A percentile compares a stretch with the other conserved stretches of the same genome.
phyloP scores from a whole-genome alignment of 371 early-diverging fungal genomes.

The Mortierella sp. region DNA sequence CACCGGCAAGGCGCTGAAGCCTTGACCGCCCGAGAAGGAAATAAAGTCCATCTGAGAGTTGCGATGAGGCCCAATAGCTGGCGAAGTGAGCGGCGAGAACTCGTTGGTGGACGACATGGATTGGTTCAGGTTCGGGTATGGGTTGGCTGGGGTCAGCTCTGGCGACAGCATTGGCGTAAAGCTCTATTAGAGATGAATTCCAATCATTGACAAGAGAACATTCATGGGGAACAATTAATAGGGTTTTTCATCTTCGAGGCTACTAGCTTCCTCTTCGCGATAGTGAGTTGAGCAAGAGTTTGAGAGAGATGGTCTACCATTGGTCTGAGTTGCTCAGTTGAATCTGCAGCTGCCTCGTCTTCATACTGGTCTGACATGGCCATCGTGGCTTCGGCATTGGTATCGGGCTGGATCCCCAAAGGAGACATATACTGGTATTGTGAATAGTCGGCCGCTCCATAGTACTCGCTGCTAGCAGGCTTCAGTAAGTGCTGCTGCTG shows the following conservation, averaged over 20 bases:
- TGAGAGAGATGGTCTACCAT: background rate
- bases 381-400: constrained; percentile 14
- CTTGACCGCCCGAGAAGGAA: constrained; percentile 25
- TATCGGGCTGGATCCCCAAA: constrained; percentile 35
- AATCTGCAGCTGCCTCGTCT: constrained; percentile 24
- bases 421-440: constrained; percentile 56
- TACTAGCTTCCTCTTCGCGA: background rate
- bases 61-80: constrained; percentile 68
- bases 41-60: constrained; percentile 43
- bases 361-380: constrained; percentile 39
- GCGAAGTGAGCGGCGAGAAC: constrained; percentile 78
- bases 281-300: background rate
- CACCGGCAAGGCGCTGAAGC: constrained; percentile 32
- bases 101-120: constrained; percentile 35
- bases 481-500: constrained; percentile 36
- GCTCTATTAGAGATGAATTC: constrained; percentile 45
- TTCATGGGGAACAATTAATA: background rate
- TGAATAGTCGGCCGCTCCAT: constrained; percentile 20
- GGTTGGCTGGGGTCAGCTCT: constrained; percentile 70
- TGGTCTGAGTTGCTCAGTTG: background rate
- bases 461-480: constrained; percentile 42
- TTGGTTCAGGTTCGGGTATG: constrained; percentile 59
- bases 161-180: constrained; percentile 79
- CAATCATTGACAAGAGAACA: background rate
- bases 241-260: background rate